Conservation (phyloP, 2,329 filamentous ascomycete genomes). For the Ophiostoma piceae region DNA sequence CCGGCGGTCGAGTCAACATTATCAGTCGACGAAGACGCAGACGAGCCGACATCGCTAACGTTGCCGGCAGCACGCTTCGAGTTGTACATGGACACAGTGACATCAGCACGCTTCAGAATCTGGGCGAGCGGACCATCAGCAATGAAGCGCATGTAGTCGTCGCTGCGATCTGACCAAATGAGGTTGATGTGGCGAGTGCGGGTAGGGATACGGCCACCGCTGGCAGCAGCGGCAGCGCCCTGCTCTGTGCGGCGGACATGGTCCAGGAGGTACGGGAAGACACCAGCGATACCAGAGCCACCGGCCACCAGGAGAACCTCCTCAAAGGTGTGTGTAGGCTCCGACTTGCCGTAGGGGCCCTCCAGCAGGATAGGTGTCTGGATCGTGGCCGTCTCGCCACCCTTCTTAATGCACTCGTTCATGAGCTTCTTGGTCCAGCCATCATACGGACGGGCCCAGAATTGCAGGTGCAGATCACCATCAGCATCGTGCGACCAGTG, state of each 20-base stretch:
- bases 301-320: constrained; percentile 27
- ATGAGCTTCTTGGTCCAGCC: constrained; percentile 28
- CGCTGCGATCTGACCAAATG: constrained; percentile 26
- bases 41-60: not conserved
- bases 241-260: constrained; percentile 21
- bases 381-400: constrained; percentile 11
- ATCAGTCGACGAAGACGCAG: constrained; percentile 17
- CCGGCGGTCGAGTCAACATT: not conserved
- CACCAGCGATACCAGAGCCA: constrained; percentile 27
- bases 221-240: not conserved
- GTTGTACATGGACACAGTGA: constrained; percentile 19
- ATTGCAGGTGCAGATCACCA: constrained; percentile 24
- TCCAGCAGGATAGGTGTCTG: constrained; percentile 25
- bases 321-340: constrained; percentile 25
- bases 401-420: constrained; percentile 22
- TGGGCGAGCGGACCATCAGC: constrained; percentile 17
- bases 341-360: constrained; percentile 27
- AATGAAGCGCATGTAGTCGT: constrained; percentile 20
- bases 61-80: constrained; percentile 11
- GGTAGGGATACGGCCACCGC: constrained; percentile 19
- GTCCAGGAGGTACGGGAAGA: constrained; percentile 27
- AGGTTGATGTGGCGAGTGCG: constrained; percentile 25
- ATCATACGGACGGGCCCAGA: constrained; percentile 26
- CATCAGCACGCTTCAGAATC: constrained; percentile 19
- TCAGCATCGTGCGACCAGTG: constrained; percentile 12